Percentiles rank a stretch among this genome's conserved stretches.
Conservation (phyloP, 176 grass and related monocot species). For the Cymbopogon citratus region DNA sequence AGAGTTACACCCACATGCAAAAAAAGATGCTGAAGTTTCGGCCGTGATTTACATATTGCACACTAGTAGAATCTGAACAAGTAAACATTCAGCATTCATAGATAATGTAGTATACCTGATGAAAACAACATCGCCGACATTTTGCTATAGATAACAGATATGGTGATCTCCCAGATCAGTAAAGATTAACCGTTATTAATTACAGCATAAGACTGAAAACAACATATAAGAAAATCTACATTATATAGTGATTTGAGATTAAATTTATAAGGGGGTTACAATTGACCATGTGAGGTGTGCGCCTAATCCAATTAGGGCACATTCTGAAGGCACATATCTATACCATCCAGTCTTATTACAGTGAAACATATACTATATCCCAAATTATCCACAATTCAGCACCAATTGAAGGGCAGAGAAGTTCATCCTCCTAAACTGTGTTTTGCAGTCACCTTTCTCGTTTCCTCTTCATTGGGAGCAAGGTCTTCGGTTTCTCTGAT, state of each 20-base stretch:
- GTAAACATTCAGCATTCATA: slow-evolving; percentile 22
- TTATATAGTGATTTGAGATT: background rate
- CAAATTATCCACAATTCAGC: slow-evolving; percentile 34
- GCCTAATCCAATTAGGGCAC: slow-evolving; percentile 1
- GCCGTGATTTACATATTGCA: background rate
- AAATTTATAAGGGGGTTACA: slow-evolving; percentile 16
- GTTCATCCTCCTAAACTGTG: background rate
- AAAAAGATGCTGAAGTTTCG: slow-evolving; percentile 30
- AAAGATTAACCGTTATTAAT: too few species aligned
- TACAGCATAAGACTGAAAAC: background rate
- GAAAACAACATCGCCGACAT: slow-evolving; percentile 1
- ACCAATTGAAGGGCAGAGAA: background rate
- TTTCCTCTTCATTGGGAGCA: slow-evolving; percentile 60
- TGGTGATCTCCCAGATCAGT: background rate
- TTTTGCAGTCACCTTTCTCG: slow-evolving; percentile 27
- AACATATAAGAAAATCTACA: background rate
- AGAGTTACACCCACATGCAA: background rate
- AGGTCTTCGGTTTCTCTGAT: slow-evolving; percentile 1
- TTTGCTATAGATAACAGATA: too few species aligned
- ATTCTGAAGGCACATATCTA: slow-evolving; percentile 16
- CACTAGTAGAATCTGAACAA: background rate
- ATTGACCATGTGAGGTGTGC: background rate
- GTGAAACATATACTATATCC: slow-evolving; percentile 2
- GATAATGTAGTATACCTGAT: background rate
- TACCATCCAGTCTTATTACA: slow-evolving; percentile 36